Base-by-base conservation (phyloP, 2,329 filamentous ascomycete species). In the Bipolaris victoriae region DNA sequence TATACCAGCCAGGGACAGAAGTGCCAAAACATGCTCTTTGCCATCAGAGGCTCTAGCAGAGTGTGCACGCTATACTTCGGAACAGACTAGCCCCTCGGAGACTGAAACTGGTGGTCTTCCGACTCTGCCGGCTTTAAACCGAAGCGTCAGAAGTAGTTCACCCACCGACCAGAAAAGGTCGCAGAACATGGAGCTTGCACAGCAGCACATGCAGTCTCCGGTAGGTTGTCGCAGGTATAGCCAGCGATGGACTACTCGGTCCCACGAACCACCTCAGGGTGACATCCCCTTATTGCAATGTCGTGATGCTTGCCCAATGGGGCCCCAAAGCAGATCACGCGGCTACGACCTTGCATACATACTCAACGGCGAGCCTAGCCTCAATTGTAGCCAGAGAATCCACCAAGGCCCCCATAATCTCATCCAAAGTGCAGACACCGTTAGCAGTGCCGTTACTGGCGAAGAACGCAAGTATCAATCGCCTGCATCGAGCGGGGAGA, bases 381-480 rank as follows among this genome's bases (percentile, higher is more conserved):
- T 51, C 15, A 7, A 18, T 44, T 44, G 40, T 29, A 35, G 26
- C 16, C 24, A 35, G 37, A 44, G 40, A 29, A 44, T 40, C 49
- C 66, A 66, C 48, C 43, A 79, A 39, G 73, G 35, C 37, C 29
- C 49, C 49, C 9, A 24, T 35, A 26, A 29, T 26, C 41, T 52
- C n/a, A 54, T 49, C 46, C 49, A 49, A 22, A 79, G 82, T 47
- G 70, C 78, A 22, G 76, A 71, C 39, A 81, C 81, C 52, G 72
- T 37, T 6, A 5, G 74, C 51, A 73, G 79, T 58, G n/a, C n/a
- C n/a, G n/a, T n/a, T n/a, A n/a, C n/a, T n/a, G n/a, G n/a, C n/a
- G n/a, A n/a, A n/a, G n/a, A n/a, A n/a, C n/a, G n/a, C n/a, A n/a
- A n/a, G n/a, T n/a, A n/a, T n/a, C n/a, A n/a, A n/a, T n/a, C n/a